Evolutionary conservation across 768 basidiomycete genomes (phyloP).

Genomic region (Butyriboletus loyo): DNA sequence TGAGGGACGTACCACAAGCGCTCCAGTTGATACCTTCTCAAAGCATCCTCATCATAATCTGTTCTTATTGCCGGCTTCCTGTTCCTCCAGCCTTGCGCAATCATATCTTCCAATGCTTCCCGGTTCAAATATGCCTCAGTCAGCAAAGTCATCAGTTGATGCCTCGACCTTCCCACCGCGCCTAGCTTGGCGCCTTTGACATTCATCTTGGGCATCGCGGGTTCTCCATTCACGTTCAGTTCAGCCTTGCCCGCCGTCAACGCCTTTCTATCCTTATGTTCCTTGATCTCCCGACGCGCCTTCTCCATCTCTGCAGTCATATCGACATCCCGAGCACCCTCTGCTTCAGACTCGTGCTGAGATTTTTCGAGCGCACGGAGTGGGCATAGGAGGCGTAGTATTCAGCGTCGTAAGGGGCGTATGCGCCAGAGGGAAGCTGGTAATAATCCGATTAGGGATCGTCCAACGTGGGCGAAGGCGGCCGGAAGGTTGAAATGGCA

Average conservation of each 20-base stretch:
- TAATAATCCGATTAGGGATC: constrained; percentile 90
- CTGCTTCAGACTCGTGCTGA: constrained; percentile 45
- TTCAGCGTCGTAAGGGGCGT: constrained; percentile 68
- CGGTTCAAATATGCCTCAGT: constrained; percentile 83
- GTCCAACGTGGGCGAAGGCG: constrained; percentile 68
- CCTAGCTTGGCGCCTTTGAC: constrained; percentile 74
- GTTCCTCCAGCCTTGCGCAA: constrained; percentile 79
- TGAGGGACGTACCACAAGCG: constrained; percentile 70
- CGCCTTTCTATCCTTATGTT: constrained; percentile 73
- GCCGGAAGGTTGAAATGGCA: constrained; percentile 58
- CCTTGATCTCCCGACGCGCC: constrained; percentile 70
- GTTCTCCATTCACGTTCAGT: constrained; percentile 38
- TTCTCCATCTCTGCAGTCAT: constrained; percentile 75
- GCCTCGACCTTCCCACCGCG: constrained; percentile 65
- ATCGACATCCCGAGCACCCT: constrained; percentile 57
- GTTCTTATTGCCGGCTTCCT: constrained; percentile 86
- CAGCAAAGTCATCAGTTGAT: constrained; percentile 77
- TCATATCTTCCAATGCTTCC: constrained; percentile 77
- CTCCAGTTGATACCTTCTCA: constrained; percentile 91
- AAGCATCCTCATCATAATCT: constrained; percentile 83
- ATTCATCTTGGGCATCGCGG: constrained; percentile 74
- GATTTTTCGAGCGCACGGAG: constrained; percentile 72
- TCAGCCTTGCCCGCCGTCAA: constrained; percentile 59
- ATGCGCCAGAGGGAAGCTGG: constrained; percentile 74
- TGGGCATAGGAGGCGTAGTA: constrained; percentile 68